Evolutionary conservation across 768 basidiomycete species (phyloP).

Genomic region (Mycena capillaripes): DNA sequence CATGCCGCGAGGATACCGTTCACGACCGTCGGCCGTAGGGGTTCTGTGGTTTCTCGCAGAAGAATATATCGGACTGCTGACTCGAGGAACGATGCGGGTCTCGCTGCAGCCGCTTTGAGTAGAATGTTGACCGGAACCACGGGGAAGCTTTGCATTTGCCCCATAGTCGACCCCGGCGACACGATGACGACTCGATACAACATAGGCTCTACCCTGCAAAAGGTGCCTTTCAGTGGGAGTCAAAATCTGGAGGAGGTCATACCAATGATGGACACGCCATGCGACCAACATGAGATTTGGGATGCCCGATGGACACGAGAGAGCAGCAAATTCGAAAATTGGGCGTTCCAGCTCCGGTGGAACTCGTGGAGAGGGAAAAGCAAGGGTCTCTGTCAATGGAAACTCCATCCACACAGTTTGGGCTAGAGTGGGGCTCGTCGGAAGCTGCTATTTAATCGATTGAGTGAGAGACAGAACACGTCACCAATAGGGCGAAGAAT

Average conservation of each 20-base stretch:
- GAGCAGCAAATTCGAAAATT: conserved; percentile 1
- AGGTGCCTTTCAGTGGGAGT: not conserved
- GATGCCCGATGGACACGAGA: not conserved
- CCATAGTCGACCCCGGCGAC: not conserved
- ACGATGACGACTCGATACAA: not conserved
- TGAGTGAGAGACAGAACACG: too few species aligned
- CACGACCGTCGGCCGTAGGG: too few species aligned
- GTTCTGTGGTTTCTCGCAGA: too few species aligned
- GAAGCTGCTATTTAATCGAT: too few species aligned
- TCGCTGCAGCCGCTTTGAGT: too few species aligned
- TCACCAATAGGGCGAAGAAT: too few species aligned
- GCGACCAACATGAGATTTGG: not conserved
- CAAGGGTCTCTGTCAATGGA: too few species aligned
- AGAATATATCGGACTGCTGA: too few species aligned
- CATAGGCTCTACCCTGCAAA: not conserved
- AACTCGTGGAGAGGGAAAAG: too few species aligned
- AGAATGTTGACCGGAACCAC: not conserved
- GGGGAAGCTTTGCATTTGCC: not conserved
- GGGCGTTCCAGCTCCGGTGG: not conserved
- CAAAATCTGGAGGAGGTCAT: not conserved
- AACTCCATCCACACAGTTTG: too few species aligned
- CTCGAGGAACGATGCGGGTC: too few species aligned
- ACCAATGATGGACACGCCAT: not conserved
- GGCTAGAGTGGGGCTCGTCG: too few species aligned
- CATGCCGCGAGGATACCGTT: not conserved